A percentile compares a stretch with the other conserved stretches of the same genome.
phyloP scores from a whole-genome alignment of 192 early-diverging fungal genomes.

The Podila minutissima region DNA sequence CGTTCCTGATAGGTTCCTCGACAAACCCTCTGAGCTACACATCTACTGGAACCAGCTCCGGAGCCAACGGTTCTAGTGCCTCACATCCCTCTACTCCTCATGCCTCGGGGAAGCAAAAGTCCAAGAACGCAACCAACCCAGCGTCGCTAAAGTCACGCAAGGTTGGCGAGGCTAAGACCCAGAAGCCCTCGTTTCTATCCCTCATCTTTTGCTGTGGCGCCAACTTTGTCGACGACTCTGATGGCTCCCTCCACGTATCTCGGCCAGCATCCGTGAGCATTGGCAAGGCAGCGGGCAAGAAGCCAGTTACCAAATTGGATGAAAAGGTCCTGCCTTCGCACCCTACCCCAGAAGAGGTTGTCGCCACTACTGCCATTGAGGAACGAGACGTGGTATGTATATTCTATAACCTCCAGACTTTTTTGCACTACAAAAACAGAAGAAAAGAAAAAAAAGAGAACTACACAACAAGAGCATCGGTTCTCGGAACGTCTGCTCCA shows the following conservation, averaged over 20 bases:
- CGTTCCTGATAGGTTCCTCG: neutral
- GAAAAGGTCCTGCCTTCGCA: neutral
- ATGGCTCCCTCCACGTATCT: slow-evolving; percentile 26
- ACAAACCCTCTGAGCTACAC: neutral
- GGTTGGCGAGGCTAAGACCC: slow-evolving; percentile 36
- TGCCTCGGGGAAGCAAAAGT: neutral
- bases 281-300: slow-evolving; percentile 38
- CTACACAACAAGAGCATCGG: neutral
- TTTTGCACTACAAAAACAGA: neutral
- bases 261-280: slow-evolving; percentile 43
- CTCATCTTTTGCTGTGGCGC: slow-evolving; percentile 51
- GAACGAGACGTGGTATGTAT: neutral
- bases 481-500: too few relatives aligned
- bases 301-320: slow-evolving; percentile 5
- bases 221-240: slow-evolving; percentile 50
- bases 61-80: slow-evolving; percentile 1
- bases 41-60: neutral
- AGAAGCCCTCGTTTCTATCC: slow-evolving; percentile 48
- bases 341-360: neutral
- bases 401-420: neutral
- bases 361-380: slow-evolving; percentile 1
- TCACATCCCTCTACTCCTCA: slow-evolving; percentile 1
- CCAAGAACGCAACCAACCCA: slow-evolving; percentile 14
- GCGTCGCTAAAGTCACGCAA: slow-evolving; percentile 36
- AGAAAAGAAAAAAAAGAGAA: too few relatives aligned